A percentile compares a stretch with the other conserved stretches of the same genome.
Conservation (phyloP, 768 basidiomycete genomes). For the Russula sp. region DNA sequence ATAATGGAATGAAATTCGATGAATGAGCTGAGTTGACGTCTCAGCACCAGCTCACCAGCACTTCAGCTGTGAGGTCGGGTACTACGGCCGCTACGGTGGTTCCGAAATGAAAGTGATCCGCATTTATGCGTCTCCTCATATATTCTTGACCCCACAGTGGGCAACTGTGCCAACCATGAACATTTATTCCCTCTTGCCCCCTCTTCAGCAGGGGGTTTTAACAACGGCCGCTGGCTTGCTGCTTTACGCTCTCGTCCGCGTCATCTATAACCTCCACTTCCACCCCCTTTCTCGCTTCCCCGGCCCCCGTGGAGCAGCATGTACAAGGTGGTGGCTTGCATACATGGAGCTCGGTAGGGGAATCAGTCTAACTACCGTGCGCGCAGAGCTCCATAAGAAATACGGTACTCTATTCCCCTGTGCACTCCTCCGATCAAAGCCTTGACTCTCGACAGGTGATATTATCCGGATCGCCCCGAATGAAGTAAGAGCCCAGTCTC, state of each 20-base stretch:
- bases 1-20: too few species aligned
- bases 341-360: conserved; percentile 19
- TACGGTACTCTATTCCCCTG: conserved; percentile 6
- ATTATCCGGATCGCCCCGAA: conserved; percentile 24
- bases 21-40: too few species aligned
- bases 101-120: too few species aligned
- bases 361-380: conserved; percentile 17
- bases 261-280: conserved; percentile 17
- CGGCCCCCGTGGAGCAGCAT: conserved; percentile 18
- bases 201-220: not conserved
- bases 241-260: conserved; percentile 1
- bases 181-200: not conserved
- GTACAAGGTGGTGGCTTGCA: conserved; percentile 24
- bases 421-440: not conserved
- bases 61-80: too few species aligned
- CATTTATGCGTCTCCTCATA: too few species aligned
- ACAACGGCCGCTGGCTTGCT: not conserved
- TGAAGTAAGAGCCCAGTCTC: conserved; percentile 14
- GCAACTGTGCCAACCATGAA: too few species aligned
- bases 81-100: too few species aligned
- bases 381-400: conserved; percentile 9
- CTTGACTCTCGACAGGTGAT: conserved; percentile 11
- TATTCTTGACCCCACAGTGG: too few species aligned
- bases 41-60: too few species aligned
- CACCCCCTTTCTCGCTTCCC: conserved; percentile 24